Conservation (phyloP, 2,329 filamentous ascomycete species). For the Pseudocercospora fuligena region DNA sequence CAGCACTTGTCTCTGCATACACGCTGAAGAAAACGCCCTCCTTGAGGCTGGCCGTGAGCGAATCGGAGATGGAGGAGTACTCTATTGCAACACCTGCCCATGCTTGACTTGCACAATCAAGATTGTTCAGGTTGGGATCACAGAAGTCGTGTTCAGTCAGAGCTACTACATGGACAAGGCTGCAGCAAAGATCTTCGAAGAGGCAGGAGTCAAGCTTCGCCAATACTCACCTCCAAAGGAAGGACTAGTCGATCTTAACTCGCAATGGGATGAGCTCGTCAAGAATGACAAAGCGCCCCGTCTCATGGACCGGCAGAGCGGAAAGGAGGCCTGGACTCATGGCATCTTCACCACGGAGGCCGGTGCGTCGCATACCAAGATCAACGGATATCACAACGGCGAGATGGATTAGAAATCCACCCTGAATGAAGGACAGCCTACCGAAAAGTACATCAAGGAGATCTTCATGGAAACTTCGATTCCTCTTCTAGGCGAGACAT, state of each 20-base stretch:
- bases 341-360: conserved; percentile 15
- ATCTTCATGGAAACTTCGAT: background rate
- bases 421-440: background rate
- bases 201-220: conserved; percentile 81
- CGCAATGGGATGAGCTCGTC: conserved; percentile 18
- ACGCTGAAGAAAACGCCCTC: conserved; percentile 96
- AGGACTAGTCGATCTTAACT: conserved; percentile 30
- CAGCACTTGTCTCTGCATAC: conserved; percentile 91
- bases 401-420: background rate
- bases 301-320: conserved; percentile 7
- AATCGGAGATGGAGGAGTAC: conserved; percentile 77
- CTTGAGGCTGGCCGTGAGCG: conserved; percentile 91
- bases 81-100: conserved; percentile 74
- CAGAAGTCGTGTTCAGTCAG: conserved; percentile 92
- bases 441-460: background rate
- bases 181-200: conserved; percentile 75
- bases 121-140: conserved; percentile 94
- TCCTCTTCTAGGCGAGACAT: background rate
- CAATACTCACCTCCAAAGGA: conserved; percentile 73
- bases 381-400: background rate
- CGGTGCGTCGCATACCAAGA: background rate
- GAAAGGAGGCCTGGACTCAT: conserved; percentile 21
- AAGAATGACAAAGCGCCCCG: conserved; percentile 16
- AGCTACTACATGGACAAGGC: conserved; percentile 92
- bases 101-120: conserved; percentile 98